Evolutionary conservation across 768 basidiomycete species (phyloP), one percentile per base, ranked within the genome.

Genomic region (Chlorophyllum brunneum): DNA sequence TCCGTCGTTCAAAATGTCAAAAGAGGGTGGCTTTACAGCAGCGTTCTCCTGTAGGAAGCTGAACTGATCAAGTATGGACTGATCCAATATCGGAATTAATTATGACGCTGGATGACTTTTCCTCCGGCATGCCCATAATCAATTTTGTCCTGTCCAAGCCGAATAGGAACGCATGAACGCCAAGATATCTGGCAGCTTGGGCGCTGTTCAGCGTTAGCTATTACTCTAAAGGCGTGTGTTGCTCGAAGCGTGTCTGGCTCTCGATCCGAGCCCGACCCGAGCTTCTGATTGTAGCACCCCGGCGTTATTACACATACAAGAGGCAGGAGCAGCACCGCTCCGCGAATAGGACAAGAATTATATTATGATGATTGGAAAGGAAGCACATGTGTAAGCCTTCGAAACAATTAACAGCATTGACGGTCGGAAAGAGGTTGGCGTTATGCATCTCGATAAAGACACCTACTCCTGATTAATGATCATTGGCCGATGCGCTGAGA

Each of bases 401-500:
- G 33, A 36, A 29, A 52, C 42, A 52, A 45, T 43, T 43, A 52
- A 52, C 41, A 37, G 26, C 42, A 29, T 18, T 44, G 40, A 27
- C 42, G 24, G 33, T 52, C 26, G 33, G 51, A 24, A n/a, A 24
- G 22, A 52, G 36, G 33, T 36, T 36, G 42, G 42, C 26, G 42
- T 27, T 45, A 43, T 45, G 33, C 26, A 37, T 45, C 51, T 44
- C 51, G 42, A 52, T 44, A n/a, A 44, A 44, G 51, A 15, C 42
- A 18, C 31, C 50, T 20, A 37, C 10, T 18, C 15, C 41, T 24
- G 22, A 20, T 24, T n/a, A 27, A 26, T 43, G n/a, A 4, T 20
- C 27, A 26, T 43, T 51, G 50, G 40, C 31, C 22, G 48, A 48
- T 48, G 48, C 27, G 15, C 48, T 48, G 44, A n/a, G 30, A 46